phyloP scores from a whole-genome alignment of 2,329 filamentous ascomycete species.

The Esteya vermicola region DNA sequence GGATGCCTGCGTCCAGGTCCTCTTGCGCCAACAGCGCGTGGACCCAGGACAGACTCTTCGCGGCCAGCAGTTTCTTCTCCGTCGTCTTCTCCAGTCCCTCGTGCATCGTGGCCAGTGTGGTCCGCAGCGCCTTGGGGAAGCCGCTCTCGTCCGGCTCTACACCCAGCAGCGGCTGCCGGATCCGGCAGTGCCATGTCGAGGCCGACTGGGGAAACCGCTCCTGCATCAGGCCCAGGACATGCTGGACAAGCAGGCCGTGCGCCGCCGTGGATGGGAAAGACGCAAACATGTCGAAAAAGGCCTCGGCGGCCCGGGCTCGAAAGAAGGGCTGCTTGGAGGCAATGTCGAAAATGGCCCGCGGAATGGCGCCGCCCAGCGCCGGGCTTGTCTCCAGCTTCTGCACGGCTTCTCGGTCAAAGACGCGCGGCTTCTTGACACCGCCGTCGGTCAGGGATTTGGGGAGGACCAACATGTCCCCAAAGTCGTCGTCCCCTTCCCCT shows the following conservation, averaged over 20 bases:
- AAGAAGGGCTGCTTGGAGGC: slow-evolving; percentile 66
- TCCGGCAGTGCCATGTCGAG: slow-evolving; percentile 54
- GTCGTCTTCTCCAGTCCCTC: slow-evolving; percentile 28
- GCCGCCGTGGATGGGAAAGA: slow-evolving; percentile 51
- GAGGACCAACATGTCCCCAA: slow-evolving; percentile 25
- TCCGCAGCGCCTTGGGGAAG: slow-evolving; percentile 59
- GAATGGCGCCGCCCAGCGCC: slow-evolving; percentile 83
- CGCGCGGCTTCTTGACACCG: slow-evolving; percentile 22
- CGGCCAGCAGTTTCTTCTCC: slow-evolving; percentile 29
- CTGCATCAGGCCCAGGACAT: slow-evolving; percentile 55
- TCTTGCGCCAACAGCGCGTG: slow-evolving; percentile 32
- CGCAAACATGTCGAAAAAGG: slow-evolving; percentile 70
- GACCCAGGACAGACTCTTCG: slow-evolving; percentile 40
- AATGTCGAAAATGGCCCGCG: slow-evolving; percentile 79
- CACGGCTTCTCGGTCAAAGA: slow-evolving; percentile 29
- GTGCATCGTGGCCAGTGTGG: slow-evolving; percentile 49
- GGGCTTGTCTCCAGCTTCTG: slow-evolving; percentile 57
- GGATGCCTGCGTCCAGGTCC: slow-evolving; percentile 40
- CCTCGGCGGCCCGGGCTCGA: slow-evolving; percentile 48
- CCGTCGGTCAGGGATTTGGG: slow-evolving; percentile 28
- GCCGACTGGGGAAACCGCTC: slow-evolving; percentile 44
- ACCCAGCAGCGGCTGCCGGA: slow-evolving; percentile 56
- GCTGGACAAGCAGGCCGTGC: slow-evolving; percentile 51
- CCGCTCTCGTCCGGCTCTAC: slow-evolving; percentile 47
- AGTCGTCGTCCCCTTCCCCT: slow-evolving; percentile 32